Conservation (phyloP, 768 basidiomycete species). For the Tylopilus sp. region DNA sequence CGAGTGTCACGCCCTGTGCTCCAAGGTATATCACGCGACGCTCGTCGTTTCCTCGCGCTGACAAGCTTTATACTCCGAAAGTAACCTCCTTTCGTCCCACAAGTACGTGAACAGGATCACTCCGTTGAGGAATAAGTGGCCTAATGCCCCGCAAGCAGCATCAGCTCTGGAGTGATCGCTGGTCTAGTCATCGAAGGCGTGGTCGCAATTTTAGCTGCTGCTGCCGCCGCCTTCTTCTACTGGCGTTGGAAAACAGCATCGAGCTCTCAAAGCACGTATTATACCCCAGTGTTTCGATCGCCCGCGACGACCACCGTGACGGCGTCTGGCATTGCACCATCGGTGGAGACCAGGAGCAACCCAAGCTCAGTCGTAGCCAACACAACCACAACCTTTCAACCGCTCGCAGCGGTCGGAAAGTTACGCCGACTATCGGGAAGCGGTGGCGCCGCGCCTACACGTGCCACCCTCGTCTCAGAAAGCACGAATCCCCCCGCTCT, state of each 20-base stretch:
- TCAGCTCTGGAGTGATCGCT: constrained; percentile 23
- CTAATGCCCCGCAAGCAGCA: constrained; percentile 10
- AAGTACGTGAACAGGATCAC: constrained; percentile 10
- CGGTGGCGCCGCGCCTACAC: background rate
- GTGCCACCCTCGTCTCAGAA: background rate
- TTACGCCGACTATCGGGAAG: background rate
- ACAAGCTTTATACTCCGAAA: background rate
- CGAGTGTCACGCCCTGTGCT: background rate
- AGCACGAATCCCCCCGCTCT: background rate
- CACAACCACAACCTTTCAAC: background rate
- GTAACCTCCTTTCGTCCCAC: background rate
- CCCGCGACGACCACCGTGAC: constrained; percentile 2
- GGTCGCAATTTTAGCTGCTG: constrained; percentile 13
- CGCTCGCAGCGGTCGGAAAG: background rate
- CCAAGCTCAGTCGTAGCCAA: background rate
- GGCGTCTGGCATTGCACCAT: constrained; percentile 5
- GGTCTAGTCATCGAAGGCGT: constrained; percentile 19
- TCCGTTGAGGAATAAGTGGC: background rate
- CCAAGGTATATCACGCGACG: constrained; percentile 4
- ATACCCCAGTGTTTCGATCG: constrained; percentile 3
- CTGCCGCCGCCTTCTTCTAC: constrained; percentile 18
- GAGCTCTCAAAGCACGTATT: background rate
- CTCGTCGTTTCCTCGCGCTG: background rate
- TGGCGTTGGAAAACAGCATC: constrained; percentile 19
- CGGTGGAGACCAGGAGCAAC: constrained; percentile 3